Evolutionary conservation across 139 green algal genomes (phyloP), one percentile per base, ranked within the genome.

Genomic region (Chlorella sp.): DNA sequence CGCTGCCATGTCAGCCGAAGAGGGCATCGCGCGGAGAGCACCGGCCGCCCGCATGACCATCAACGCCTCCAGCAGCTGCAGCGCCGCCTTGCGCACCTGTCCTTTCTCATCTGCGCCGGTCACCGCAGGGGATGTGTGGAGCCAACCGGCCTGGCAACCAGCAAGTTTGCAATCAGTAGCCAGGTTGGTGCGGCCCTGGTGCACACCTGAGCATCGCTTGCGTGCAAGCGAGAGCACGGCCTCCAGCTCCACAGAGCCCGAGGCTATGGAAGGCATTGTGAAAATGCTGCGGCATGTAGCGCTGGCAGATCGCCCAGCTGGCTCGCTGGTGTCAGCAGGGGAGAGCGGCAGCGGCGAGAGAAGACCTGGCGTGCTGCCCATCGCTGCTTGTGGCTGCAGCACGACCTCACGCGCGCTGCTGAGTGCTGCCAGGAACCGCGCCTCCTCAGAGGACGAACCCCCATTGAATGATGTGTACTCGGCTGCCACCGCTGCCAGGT

Each of bases 31-130:
- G 2, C 9, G 53, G 38, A 17, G 56, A 48, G 35, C 86, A 61
- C 35, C 79, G 55, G 43, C 56, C 29, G 17, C 84, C 27, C 71
- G 63, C 66, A 94, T 79, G 58, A 90, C 56, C 60, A 94, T 72
- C 58, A 88, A 42, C 3, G 51, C 70, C 76, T 92, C 85, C 77
- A 94, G 84, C 71, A 94, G 85, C 85, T 82, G 61, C 78, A 94
- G 51, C 14, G 78, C 89, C 21, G 82, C 83, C 71, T 91, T 91
- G 67, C 91, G 85, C 17, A 76, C 61, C 33, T 43, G 15, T 14
- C 17, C n/a, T n/a, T n/a, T n/a, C n/a, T n/a, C n/a, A n/a, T n/a
- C n/a, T n/a, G n/a, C n/a, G n/a, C n/a, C n/a, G n/a, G n/a, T n/a
- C n/a, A n/a, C n/a, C n/a, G n/a, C n/a, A n/a, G n/a, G n/a, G n/a